These are phyloP conservation scores for Raddia guianensis DNA, from an alignment of 176 grass and related monocot genomes.

Conservation along the genomic window DNA sequence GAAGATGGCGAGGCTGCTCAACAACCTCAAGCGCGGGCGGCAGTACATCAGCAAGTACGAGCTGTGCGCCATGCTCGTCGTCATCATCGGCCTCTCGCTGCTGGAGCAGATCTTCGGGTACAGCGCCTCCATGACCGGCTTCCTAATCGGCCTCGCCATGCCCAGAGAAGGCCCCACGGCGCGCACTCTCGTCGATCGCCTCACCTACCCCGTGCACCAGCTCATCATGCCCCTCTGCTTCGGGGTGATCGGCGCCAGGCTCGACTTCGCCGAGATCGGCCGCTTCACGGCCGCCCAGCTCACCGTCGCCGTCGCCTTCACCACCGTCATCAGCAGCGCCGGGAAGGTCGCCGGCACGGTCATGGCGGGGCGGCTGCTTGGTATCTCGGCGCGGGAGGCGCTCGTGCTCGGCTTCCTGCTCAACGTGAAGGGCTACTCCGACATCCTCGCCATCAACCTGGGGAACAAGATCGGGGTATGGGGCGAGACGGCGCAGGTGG, in stretches of 20 bases:
- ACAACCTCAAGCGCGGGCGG: constrained; percentile 35
- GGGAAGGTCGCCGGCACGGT: constrained; percentile 73
- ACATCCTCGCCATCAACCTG: constrained; percentile 59
- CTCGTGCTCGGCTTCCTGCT: constrained; percentile 66
- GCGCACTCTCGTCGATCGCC: constrained; percentile 57
- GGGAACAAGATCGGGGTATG: constrained; percentile 35
- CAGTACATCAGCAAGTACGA: constrained; percentile 58
- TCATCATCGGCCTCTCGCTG: constrained; percentile 42
- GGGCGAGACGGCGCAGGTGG: constrained; percentile 32
- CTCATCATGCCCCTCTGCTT: constrained; percentile 76
- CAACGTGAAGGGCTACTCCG: constrained; percentile 75
- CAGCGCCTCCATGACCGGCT: constrained; percentile 57
- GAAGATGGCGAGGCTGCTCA: constrained; percentile 23
- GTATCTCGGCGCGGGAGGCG: constrained; percentile 47
- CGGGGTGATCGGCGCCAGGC: constrained; percentile 42
- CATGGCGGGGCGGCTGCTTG: constrained; percentile 24
- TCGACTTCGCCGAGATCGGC: constrained; percentile 44
- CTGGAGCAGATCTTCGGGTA: constrained; percentile 34
- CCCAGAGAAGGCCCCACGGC: constrained; percentile 65
- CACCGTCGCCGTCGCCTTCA: constrained; percentile 31
- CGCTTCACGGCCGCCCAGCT: constrained; percentile 1
- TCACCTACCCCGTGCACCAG: constrained; percentile 62
- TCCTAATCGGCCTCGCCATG: constrained; percentile 63
- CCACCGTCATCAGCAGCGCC: constrained; percentile 42
- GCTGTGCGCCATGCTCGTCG: constrained; percentile 39